These are phyloP conservation scores for Blastomyces emzantsi DNA, from an alignment of 2,329 filamentous ascomycete genomes.

Conservation along the genomic window DNA sequence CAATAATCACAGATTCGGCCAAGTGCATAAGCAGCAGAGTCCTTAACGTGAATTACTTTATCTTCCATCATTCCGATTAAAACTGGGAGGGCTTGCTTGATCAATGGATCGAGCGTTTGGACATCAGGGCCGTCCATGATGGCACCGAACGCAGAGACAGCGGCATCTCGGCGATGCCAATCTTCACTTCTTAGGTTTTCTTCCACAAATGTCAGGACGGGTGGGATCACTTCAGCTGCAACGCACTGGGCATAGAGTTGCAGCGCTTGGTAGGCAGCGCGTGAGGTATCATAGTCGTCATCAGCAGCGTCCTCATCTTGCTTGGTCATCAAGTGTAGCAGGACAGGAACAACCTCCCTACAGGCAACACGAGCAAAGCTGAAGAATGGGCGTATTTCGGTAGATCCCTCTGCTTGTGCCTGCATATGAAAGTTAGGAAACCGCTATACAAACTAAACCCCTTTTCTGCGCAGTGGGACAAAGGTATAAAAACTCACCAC, in stretches of 20 bases:
- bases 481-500: conserved; percentile 45
- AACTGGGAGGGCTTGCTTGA: conserved; percentile 89
- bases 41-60: conserved; percentile 76
- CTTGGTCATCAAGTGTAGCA: conserved; percentile 81
- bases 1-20: conserved; percentile 93
- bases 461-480: neutral
- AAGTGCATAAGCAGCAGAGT: conserved; percentile 91
- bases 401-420: conserved; percentile 60
- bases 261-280: conserved; percentile 91
- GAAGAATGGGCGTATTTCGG: conserved; percentile 85
- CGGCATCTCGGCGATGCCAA: conserved; percentile 91
- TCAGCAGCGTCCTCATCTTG: conserved; percentile 96
- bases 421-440: conserved; percentile 20
- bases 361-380: conserved; percentile 93
- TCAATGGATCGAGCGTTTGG: conserved; percentile 80
- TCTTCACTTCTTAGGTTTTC: conserved; percentile 79
- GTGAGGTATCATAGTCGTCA: conserved; percentile 94
- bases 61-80: conserved; percentile 92
- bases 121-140: conserved; percentile 99
- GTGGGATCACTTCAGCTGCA: conserved; percentile 69
- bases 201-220: conserved; percentile 87
- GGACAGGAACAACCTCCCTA: conserved; percentile 85
- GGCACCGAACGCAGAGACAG: conserved; percentile 92
- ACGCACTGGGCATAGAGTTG: conserved; percentile 94
- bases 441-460: neutral